Evolutionary conservation across 2,329 filamentous ascomycete species (phyloP).

Genomic region (Lecanicillium sp.): DNA sequence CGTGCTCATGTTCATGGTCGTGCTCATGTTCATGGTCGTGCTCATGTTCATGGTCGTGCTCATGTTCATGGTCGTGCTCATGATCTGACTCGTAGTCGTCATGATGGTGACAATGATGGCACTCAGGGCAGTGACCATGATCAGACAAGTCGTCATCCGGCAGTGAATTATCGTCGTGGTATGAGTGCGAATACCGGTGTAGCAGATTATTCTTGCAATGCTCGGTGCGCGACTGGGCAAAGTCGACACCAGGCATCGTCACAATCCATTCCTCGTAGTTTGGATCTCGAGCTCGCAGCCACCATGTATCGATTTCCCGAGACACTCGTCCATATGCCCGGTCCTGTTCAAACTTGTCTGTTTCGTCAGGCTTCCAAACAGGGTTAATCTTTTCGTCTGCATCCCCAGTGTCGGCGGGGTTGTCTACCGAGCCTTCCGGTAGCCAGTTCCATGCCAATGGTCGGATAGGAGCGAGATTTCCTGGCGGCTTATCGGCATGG

Average conservation of each 20-base stretch:
- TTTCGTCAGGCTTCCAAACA: conserved; percentile 41
- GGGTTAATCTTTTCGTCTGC: conserved; percentile 37
- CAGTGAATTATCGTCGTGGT: conserved; percentile 32
- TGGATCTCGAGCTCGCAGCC: conserved; percentile 50
- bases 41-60: conserved; percentile 18
- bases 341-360: conserved; percentile 52
- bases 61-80: conserved; percentile 39
- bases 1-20: conserved; percentile 10
- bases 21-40: conserved; percentile 11
- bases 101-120: conserved; percentile 13
- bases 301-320: conserved; percentile 57
- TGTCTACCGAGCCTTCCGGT: conserved; percentile 26
- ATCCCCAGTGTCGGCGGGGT: conserved; percentile 23
- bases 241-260: conserved; percentile 51
- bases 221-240: conserved; percentile 47
- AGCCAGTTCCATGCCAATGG: conserved; percentile 50
- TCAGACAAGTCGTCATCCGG: conserved; percentile 28
- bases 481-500: conserved; percentile 38
- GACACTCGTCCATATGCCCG: conserved; percentile 52
- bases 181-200: conserved; percentile 42
- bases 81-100: conserved; percentile 40
- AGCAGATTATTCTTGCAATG: conserved; percentile 52
- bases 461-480: conserved; percentile 40
- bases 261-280: conserved; percentile 52
- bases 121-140: conserved; percentile 19